Evolutionary conservation across 1,139 yeast species (phyloP), one percentile per base, ranked within the genome.

Genomic region (Blastobotrys raffinosifermentans): DNA sequence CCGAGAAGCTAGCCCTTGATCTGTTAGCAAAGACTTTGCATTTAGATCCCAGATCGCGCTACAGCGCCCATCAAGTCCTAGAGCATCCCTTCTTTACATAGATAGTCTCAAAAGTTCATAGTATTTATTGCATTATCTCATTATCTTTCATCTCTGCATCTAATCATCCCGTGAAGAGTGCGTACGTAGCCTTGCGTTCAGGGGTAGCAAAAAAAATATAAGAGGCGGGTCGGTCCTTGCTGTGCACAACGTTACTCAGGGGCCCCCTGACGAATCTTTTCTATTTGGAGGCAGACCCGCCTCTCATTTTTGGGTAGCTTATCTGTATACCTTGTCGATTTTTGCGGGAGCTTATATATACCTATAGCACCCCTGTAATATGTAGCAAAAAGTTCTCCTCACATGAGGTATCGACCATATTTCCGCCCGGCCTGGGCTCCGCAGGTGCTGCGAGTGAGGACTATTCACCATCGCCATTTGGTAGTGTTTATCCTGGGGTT

Each of bases 1-100:
- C 27, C 26, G 66, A 66, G 38, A 46, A 38, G 9, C 49, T 53
- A 32, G 74, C 80, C 14, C 52, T 77, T 35, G 77, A 76, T 26
- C 61, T 82, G 35, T 63, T 82, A 27, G 64, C 66, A 45, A 64
- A 64, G 6, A 71, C 80, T 48, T 64, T 82, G 53, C 72, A 68
- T 35, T 65, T 78, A 63, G 80, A 81, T 59, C 77, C 76, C 11
- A 50, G 60, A 20, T 69, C 72, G 39, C 66, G 93, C 35, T 57
- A 66, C 11, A 61, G 73, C 7, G 87, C 91, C 1, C 17, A 63
- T 31, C 73, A 75, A 32, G 73, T 80, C 2, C 60, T 81, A 40
- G 56, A 65, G 35, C 66, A 75, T 53, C 73, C 74, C 11, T 80
- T 77, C 49, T 77, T 80, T 53, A 25, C n/a, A n/a, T n/a, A n/a